These are phyloP conservation scores for Aspergillus carbonarius DNA, from an alignment of 2,329 filamentous ascomycete species.

Conservation along the genomic window DNA sequence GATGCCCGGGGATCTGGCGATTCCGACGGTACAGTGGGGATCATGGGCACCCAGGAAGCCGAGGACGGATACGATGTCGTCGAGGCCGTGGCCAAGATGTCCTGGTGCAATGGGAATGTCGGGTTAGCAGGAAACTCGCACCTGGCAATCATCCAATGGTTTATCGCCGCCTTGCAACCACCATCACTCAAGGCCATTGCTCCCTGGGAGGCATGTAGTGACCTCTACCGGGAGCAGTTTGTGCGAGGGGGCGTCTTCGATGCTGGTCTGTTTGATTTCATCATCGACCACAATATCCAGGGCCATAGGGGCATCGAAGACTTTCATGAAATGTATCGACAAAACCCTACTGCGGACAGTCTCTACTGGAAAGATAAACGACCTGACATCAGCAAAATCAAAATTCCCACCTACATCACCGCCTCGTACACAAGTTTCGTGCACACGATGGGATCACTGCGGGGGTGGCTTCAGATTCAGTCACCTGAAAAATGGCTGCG, in stretches of 20 bases:
- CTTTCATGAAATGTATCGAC: constrained; percentile 10
- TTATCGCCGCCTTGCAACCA: constrained; percentile 1
- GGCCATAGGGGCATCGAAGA: constrained; percentile 6
- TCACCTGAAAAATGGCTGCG: constrained; percentile 13
- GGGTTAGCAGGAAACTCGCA: constrained; percentile 4
- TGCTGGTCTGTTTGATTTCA: constrained; percentile 4
- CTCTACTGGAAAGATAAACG: constrained; percentile 9
- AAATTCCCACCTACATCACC: constrained; percentile 1
- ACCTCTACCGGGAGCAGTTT: constrained; percentile 3
- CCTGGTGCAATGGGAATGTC: constrained; percentile 3
- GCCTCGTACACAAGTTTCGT: constrained; percentile 9
- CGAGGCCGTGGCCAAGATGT: constrained; percentile 4
- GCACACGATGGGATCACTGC: constrained; percentile 14
- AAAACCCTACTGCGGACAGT: not conserved
- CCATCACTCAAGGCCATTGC: constrained; percentile 1
- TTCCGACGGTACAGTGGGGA: constrained; percentile 2
- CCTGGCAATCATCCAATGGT: constrained; percentile 3
- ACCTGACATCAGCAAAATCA: not conserved
- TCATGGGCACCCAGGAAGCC: constrained; percentile 5
- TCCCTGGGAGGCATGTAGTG: constrained; percentile 4
- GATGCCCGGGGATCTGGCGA: not conserved
- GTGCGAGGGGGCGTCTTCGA: constrained; percentile 1
- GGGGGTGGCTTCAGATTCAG: constrained; percentile 11
- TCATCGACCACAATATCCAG: constrained; percentile 9
- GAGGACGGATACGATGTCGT: constrained; percentile 3